Evolutionary conservation across 2,329 filamentous ascomycete species (phyloP), one percentile per base, ranked within the genome.

Genomic region (Aureobasidium zeae): DNA sequence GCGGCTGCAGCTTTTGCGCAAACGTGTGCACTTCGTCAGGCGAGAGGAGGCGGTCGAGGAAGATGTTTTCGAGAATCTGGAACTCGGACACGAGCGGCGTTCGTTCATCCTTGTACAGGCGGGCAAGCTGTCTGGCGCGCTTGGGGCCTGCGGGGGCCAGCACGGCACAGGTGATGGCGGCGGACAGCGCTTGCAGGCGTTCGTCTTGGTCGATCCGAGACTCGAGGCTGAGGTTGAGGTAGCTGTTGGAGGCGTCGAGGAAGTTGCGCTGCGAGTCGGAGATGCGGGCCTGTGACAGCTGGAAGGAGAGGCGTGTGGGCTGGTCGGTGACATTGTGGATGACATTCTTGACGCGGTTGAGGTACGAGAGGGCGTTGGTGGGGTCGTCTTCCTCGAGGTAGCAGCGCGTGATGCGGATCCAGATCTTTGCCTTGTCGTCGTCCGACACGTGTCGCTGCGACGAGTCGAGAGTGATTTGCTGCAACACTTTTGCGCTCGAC

Each of bases 31-130:
- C 86, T 65, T 98, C 91, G n/a, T 72, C 74, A 0, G 82, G 77
- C 1, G 77, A 76, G 36, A 98, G 72, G 3, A 98, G 71, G 5
- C 88, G 78, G 63, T 96, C 86, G 36, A 96, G 73, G 63, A 94
- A 94, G 77, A 98, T 96, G 70, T 96, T 96, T 69, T 96, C 91
- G 11, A 98, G 69, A 43, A 98, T 95, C 36, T 78, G 72, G 58
- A 83, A 89, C 64, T 96, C 86, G 22, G 81, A 76, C 2, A 91
- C 75, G 37, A 79, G 76, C 3, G 72, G 69, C 0, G 85, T 75
- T 21, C 91, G 77, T 52, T 96, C 91, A 63, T 98, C 91, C 63
- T 94, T 94, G 74, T 94, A 94, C 11, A 98, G 70, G 42, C 83
- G 80, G 4, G 79, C 86, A 13, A 98, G 74, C 31, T 81, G 79